These are phyloP conservation scores for Tetragonia tetragonoides DNA, from an alignment of 148 eudicot genomes.

Conservation along the genomic window DNA sequence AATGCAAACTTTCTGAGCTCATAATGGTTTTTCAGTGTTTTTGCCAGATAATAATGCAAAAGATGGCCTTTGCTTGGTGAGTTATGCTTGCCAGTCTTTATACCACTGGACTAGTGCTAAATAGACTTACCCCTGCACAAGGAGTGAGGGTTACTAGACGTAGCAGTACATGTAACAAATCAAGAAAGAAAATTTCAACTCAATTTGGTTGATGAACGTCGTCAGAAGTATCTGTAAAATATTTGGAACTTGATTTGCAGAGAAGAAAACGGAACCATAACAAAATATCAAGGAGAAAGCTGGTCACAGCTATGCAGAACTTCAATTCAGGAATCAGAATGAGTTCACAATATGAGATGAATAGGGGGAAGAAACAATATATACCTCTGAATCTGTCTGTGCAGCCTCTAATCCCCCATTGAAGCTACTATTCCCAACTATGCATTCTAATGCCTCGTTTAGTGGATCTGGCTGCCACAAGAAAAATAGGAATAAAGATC, in stretches of 20 bases:
- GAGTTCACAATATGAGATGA: not conserved
- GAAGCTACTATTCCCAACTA: slow-evolving; percentile 54
- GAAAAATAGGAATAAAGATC: slow-evolving; percentile 14
- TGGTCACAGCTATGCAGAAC: not conserved
- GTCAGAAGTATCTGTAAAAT: slow-evolving; percentile 2
- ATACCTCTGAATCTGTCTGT: slow-evolving; percentile 68
- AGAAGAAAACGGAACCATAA: not conserved
- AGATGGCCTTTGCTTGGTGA: not conserved
- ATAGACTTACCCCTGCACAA: not conserved
- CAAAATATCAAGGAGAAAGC: not conserved
- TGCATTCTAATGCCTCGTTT: slow-evolving; percentile 74
- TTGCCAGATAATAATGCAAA: not conserved
- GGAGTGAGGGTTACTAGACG: not conserved
- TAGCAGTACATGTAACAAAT: not conserved
- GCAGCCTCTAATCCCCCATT: slow-evolving; percentile 58
- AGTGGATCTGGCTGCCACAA: slow-evolving; percentile 81
- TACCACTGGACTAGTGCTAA: not conserved
- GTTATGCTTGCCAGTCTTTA: not conserved
- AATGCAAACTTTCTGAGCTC: not conserved
- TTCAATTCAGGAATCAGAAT: not conserved
- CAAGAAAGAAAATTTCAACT: not conserved
- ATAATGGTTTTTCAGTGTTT: not conserved
- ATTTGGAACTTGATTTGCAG: not conserved
- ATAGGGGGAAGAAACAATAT: slow-evolving; percentile 10
- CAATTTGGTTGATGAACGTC: not conserved